These are phyloP conservation scores for Hura crepitans DNA, from an alignment of 441 rosid genomes.

Conservation along the genomic window DNA sequence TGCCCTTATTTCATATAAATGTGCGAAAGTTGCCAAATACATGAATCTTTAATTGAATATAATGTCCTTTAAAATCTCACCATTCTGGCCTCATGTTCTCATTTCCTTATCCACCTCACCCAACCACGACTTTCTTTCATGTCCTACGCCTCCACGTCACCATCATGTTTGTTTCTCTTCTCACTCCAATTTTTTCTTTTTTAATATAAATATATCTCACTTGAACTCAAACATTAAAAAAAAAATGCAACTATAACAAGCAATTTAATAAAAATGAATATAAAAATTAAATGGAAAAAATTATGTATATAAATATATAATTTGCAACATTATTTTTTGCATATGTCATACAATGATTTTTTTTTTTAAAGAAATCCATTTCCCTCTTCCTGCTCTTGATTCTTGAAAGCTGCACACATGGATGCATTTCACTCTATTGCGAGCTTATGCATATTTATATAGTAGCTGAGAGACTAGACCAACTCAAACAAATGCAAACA, in stretches of 20 bases:
- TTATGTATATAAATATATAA: too few relatives aligned
- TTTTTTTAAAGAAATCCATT: not conserved
- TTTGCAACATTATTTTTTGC: too few relatives aligned
- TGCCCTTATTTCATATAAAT: too few relatives aligned
- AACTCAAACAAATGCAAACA: too few relatives aligned
- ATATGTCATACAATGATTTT: not conserved
- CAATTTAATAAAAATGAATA: too few relatives aligned
- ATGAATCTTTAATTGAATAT: not conserved
- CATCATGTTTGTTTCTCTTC: not conserved
- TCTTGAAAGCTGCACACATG: not conserved
- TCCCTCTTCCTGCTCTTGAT: not conserved
- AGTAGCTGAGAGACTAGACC: not conserved
- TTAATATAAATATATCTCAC: too few relatives aligned
- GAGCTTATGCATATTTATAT: not conserved
- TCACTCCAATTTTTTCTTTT: too few relatives aligned
- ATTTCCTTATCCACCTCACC: not conserved
- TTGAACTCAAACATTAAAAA: too few relatives aligned
- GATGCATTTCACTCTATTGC: not conserved
- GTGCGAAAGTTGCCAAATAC: too few relatives aligned
- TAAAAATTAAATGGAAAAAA: too few relatives aligned
- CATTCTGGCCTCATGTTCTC: slow-evolving; percentile 12
- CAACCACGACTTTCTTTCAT: not conserved
- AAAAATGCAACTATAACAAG: too few relatives aligned
- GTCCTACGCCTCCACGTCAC: not conserved
- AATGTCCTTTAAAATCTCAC: slow-evolving; percentile 3